Base-by-base conservation (phyloP, 805 yeast genomes). In the Starmerella ratchasimensis region DNA sequence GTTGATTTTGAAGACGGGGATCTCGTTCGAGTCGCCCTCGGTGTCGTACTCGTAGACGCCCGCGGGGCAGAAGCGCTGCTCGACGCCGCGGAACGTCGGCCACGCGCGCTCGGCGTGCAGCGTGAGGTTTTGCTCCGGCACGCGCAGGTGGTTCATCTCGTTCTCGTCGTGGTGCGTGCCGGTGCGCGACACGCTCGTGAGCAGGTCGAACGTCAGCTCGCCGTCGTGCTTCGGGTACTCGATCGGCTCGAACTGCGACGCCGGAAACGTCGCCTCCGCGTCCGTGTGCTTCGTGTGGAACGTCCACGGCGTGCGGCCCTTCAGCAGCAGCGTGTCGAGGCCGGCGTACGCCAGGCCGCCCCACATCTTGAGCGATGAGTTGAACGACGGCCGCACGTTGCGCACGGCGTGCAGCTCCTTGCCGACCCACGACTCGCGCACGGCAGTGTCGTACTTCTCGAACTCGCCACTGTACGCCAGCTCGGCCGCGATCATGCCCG, bases 221-320 rank as follows among this genome's bases (percentile, higher is more conserved):
- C 90, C 90, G 59, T 90, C 98, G 9, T 97, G 96, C 58, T 90
- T 90, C 31, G 96, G 94, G 57, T 90, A 90, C 8, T 75, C 80
- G 39, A 84, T 86, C 20, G 82, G 81, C 44, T 64, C 57, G 60
- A 56, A 77, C 35, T 75, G 57, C 11, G 65, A 58, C 1, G 98
- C 97, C 2, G 68, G 64, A 50, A 68, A 62, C 2, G 95, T 86
- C 5, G 71, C 65, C 11, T 62, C 69, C 0, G 94, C 72, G 56
- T 90, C 98, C 0, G 86, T 71, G 31, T 44, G 47, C 39, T 65
- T 69, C 53, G 74, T 82, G 21, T 68, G 63, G 49, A 90, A 71
- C 1, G 98, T 90, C 83, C 93, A 84, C 5, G 94, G 94, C 44
- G 75, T 80, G 19, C 66, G 59, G 17, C 99, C 99, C 45, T 67